Conservation (phyloP, 805 yeast species). For the Candida lessepsii region DNA sequence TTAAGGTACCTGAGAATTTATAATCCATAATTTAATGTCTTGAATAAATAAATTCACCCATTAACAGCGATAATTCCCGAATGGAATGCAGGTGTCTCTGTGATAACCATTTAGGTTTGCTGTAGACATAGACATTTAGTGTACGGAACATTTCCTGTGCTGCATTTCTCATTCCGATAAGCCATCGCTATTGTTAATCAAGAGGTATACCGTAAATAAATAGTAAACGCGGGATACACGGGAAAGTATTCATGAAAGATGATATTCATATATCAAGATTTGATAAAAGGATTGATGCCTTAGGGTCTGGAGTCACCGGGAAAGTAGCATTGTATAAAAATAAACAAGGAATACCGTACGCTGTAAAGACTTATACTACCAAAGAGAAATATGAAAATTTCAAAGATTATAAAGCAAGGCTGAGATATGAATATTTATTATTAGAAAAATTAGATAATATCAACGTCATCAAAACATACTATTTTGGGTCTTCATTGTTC, state of each 20-base stretch:
- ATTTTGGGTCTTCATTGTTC: conserved; percentile 20
- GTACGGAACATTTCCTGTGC: not conserved
- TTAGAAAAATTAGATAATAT: conserved; percentile 27
- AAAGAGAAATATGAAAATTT: conserved; percentile 40
- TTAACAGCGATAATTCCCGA: too few relatives aligned
- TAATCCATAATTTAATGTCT: too few relatives aligned
- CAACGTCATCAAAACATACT: conserved; percentile 35
- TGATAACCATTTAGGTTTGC: too few relatives aligned
- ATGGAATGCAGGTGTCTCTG: too few relatives aligned
- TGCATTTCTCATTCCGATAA: too few relatives aligned
- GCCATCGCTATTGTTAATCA: too few relatives aligned
- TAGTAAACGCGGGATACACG: too few relatives aligned
- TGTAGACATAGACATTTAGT: too few relatives aligned
- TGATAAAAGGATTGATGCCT: conserved; percentile 1
- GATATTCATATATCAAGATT: conserved; percentile 4
- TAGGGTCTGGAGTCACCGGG: conserved; percentile 15
- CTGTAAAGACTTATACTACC: conserved; percentile 45
- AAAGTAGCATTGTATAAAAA: conserved; percentile 7
- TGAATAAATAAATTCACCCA: too few relatives aligned
- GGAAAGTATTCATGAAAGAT: conserved; percentile 2
- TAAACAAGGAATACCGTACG: conserved; percentile 23
- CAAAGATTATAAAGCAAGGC: conserved; percentile 38
- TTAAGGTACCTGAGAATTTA: too few relatives aligned
- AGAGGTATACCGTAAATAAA: too few relatives aligned
- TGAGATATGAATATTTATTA: conserved; percentile 35